Percentiles rank a stretch among this genome's conserved stretches.
Conservation (phyloP, 345 rosid genomes). For the Sonneratia caseolaris region DNA sequence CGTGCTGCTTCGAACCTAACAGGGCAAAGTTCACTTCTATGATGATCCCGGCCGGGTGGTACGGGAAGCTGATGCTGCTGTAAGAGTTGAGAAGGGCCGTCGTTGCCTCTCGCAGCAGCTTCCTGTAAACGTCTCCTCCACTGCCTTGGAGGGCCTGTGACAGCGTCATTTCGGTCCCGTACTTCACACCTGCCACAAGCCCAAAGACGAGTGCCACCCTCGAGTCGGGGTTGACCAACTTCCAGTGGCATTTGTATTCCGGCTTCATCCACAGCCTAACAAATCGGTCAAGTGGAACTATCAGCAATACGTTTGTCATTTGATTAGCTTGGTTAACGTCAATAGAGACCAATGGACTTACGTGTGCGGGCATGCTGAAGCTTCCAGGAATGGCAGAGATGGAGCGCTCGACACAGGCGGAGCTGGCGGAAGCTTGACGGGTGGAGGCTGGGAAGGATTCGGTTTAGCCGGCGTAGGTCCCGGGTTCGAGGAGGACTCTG, state of each 20-base stretch:
- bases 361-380: constrained; percentile 77
- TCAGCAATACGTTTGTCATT: too few relatives aligned
- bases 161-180: constrained; percentile 55
- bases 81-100: constrained; percentile 81
- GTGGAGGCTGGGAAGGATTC: constrained; percentile 29
- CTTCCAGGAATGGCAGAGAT: constrained; percentile 35
- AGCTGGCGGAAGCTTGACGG: constrained; percentile 44
- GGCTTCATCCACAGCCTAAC: constrained; percentile 58
- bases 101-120: constrained; percentile 72
- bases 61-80: constrained; percentile 53
- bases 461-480: not conserved
- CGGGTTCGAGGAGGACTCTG: constrained; percentile 13
- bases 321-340: too few relatives aligned
- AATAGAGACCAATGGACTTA: constrained; percentile 27
- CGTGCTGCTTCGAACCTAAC: constrained; percentile 39
- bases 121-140: constrained; percentile 62
- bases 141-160: constrained; percentile 36
- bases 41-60: constrained; percentile 34
- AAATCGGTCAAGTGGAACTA: not conserved
- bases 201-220: constrained; percentile 69
- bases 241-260: constrained; percentile 79
- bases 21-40: constrained; percentile 49
- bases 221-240: constrained; percentile 44
- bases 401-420: constrained; percentile 12
- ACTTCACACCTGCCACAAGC: constrained; percentile 34